Evolutionary conservation across 1,284 basidiomycete genomes (phyloP).

Genomic region (Leccinum subrobustum): DNA sequence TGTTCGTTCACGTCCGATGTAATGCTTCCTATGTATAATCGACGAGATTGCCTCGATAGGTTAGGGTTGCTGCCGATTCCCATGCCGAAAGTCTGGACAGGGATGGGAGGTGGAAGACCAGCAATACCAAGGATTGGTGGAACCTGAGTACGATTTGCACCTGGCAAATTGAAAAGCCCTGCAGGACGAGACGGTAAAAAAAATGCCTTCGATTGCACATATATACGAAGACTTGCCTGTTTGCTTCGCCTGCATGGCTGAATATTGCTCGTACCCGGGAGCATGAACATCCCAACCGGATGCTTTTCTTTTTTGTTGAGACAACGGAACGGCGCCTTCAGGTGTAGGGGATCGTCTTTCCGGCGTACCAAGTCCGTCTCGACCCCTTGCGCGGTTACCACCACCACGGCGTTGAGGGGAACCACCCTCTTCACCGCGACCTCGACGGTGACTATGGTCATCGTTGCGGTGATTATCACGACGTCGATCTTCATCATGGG

Average conservation of each 20-base stretch:
- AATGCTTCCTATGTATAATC: slow-evolving; percentile 95
- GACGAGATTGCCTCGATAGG: slow-evolving; percentile 87
- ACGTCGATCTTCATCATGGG: slow-evolving; percentile 47
- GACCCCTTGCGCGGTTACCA: slow-evolving; percentile 41
- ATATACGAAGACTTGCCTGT: slow-evolving; percentile 60
- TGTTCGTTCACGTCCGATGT: slow-evolving; percentile 90
- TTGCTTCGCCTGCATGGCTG: slow-evolving; percentile 94
- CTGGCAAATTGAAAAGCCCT: slow-evolving; percentile 92
- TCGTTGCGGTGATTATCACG: slow-evolving; percentile 52
- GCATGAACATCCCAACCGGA: slow-evolving; percentile 97
- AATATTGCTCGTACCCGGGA: slow-evolving; percentile 93
- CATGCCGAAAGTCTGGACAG: slow-evolving; percentile 80
- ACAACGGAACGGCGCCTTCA: slow-evolving; percentile 77
- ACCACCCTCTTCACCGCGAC: slow-evolving; percentile 37
- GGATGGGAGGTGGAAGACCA: slow-evolving; percentile 78
- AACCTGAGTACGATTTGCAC: slow-evolving; percentile 85
- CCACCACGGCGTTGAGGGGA: slow-evolving; percentile 39
- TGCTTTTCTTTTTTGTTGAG: slow-evolving; percentile 82
- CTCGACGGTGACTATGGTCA: slow-evolving; percentile 34
- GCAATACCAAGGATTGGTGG: slow-evolving; percentile 78
- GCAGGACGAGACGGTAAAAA: slow-evolving; percentile 10
- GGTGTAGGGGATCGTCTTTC: slow-evolving; percentile 90
- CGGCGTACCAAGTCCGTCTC: slow-evolving; percentile 61
- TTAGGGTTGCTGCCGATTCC: slow-evolving; percentile 82
- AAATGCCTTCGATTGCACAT: neutral